Evolutionary conservation across 1,139 yeast species (phyloP).

Genomic region (Diutina pseudorugosa): DNA sequence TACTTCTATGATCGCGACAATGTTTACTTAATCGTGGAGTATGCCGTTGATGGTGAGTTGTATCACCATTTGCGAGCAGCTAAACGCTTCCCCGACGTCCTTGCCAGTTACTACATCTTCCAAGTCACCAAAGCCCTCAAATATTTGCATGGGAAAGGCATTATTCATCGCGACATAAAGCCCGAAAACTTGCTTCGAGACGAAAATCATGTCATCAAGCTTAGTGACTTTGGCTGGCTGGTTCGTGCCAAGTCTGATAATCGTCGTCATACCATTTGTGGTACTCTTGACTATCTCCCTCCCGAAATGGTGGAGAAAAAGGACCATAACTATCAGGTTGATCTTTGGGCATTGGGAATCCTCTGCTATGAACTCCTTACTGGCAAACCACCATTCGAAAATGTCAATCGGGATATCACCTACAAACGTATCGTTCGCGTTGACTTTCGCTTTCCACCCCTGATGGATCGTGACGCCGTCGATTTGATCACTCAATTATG

Average conservation of each 20-base stretch:
- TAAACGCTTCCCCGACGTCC: conserved; percentile 56
- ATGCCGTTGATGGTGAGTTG: conserved; percentile 77
- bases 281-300: conserved; percentile 87
- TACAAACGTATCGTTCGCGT: conserved; percentile 68
- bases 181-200: conserved; percentile 83
- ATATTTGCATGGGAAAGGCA: conserved; percentile 65
- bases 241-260: conserved; percentile 25
- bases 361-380: conserved; percentile 76
- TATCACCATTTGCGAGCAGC: conserved; percentile 57
- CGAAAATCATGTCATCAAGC: conserved; percentile 57
- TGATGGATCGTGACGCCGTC: conserved; percentile 60
- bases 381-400: conserved; percentile 90
- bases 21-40: conserved; percentile 78
- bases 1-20: conserved; percentile 72
- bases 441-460: conserved; percentile 62
- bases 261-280: conserved; percentile 72
- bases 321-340: conserved; percentile 71
- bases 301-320: conserved; percentile 90
- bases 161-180: conserved; percentile 85
- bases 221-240: conserved; percentile 97
- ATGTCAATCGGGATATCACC: conserved; percentile 58
- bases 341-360: conserved; percentile 89
- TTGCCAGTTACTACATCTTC: conserved; percentile 67
- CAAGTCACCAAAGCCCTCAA: conserved; percentile 75
- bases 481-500: conserved; percentile 55